Conservation (phyloP, 305 asterid genomes). For the Petunia hybrid region DNA sequence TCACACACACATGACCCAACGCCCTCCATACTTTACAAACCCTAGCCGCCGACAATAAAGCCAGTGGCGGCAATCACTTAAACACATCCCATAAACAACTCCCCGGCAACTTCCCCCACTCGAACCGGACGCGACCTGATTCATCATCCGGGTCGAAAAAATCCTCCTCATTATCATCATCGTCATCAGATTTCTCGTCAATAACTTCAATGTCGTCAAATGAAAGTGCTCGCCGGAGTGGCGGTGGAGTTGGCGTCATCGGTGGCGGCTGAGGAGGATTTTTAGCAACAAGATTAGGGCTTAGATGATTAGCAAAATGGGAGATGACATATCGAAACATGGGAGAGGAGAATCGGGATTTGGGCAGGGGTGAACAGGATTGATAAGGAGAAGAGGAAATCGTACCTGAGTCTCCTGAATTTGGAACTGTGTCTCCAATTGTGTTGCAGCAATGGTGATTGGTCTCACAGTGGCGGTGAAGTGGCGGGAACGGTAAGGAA, state of each 20-base stretch:
- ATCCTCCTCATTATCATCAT: conserved; percentile 38
- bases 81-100: conserved; percentile 85
- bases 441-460: too few relatives aligned
- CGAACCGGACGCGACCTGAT: neutral
- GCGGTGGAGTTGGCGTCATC: neutral
- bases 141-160: conserved; percentile 49
- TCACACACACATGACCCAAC: too few relatives aligned
- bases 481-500: too few relatives aligned
- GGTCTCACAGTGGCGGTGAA: too few relatives aligned
- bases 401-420: too few relatives aligned
- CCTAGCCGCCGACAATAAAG: conserved; percentile 69
- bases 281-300: neutral
- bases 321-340: too few relatives aligned
- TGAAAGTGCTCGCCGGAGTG: conserved; percentile 73
- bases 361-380: too few relatives aligned
- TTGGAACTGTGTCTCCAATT: too few relatives aligned
- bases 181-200: conserved; percentile 51
- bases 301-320: conserved; percentile 32
- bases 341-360: too few relatives aligned
- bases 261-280: conserved; percentile 45
- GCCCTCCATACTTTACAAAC: conserved; percentile 93
- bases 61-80: conserved; percentile 80
- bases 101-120: conserved; percentile 57
- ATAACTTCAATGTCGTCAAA: conserved; percentile 69
- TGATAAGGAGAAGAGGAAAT: too few relatives aligned